Evolutionary conservation across 495 filamentous ascomycete genomes (phyloP).

Genomic region (Barbatosphaeria neglecta): DNA sequence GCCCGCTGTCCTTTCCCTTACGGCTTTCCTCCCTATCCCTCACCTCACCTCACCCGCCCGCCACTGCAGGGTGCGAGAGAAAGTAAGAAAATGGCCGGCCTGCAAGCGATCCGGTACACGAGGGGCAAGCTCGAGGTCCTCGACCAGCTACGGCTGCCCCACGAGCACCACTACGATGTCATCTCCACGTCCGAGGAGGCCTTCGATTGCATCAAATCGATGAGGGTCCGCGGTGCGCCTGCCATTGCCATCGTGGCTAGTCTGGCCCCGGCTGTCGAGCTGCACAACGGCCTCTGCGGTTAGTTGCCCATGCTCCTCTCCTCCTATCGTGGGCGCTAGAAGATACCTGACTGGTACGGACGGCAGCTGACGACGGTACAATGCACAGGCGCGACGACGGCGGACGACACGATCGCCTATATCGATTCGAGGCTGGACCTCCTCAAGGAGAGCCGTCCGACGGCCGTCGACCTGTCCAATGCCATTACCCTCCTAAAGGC

Average conservation of each 20-base stretch:
- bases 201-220: conserved; percentile 84
- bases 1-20: no score
- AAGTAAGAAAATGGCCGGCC: conserved; percentile 27
- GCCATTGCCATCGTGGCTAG: conserved; percentile 96
- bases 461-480: conserved; percentile 88
- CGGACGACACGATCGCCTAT: conserved; percentile 50
- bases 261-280: conserved; percentile 69
- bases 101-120: conserved; percentile 82
- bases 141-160: conserved; percentile 84
- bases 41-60: background rate
- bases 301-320: conserved; percentile 7
- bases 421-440: conserved; percentile 69
- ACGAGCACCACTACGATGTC: conserved; percentile 66
- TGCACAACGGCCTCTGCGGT: conserved; percentile 42
- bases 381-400: conserved; percentile 20
- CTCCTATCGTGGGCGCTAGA: no score
- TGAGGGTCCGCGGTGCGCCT: conserved; percentile 86
- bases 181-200: conserved; percentile 68
- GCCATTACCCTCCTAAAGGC: conserved; percentile 68
- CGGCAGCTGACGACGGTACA: background rate
- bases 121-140: conserved; percentile 71
- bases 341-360: background rate
- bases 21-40: background rate
- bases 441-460: conserved; percentile 76
- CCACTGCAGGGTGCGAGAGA: background rate